phyloP scores from a whole-genome alignment of 148 eudicot species.

The Chenopodium album region DNA sequence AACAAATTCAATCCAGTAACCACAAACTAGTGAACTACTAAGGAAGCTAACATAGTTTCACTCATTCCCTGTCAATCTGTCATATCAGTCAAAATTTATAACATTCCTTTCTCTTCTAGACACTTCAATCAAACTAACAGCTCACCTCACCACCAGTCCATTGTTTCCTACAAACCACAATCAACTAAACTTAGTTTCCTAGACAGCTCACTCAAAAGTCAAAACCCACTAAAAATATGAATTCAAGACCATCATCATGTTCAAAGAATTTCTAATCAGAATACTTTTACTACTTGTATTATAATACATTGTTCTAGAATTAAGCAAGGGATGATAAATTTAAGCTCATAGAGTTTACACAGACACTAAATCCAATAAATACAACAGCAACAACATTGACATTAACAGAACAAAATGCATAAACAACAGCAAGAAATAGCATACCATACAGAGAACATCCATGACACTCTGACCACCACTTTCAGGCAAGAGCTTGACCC shows the following conservation, averaged over 20 bases:
- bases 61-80: background rate
- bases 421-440: background rate
- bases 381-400: background rate
- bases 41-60: background rate
- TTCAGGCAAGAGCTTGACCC: constrained; percentile 87
- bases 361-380: no score
- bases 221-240: background rate
- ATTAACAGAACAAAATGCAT: background rate
- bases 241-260: background rate
- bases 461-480: constrained; percentile 64
- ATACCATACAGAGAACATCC: constrained; percentile 97
- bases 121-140: background rate
- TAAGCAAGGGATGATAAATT: no score
- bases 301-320: background rate
- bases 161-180: background rate
- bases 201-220: background rate
- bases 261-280: background rate
- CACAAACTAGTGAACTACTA: background rate
- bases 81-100: background rate
- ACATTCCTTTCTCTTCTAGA: background rate
- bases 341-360: no score
- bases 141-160: background rate
- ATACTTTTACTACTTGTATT: background rate
- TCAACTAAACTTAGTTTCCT: background rate
- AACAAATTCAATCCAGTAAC: background rate